Conservation (phyloP, 1,139 yeast genomes). For the Candida sp. region DNA sequence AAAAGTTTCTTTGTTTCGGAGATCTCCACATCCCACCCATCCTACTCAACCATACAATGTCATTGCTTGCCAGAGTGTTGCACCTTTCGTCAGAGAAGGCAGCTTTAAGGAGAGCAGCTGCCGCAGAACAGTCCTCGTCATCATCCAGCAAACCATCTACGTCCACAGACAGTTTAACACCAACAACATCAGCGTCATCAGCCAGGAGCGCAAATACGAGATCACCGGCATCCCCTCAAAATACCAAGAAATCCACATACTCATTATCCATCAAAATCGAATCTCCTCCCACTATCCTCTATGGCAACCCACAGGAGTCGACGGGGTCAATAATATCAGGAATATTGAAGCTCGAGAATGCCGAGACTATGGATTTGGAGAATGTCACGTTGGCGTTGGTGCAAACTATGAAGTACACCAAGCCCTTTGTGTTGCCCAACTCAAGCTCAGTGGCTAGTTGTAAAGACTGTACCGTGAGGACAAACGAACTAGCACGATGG, state of each 20-base stretch:
- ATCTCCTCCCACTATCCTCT: slow-evolving; percentile 88
- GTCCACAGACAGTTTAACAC: background rate
- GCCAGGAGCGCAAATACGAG: background rate
- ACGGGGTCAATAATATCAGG: slow-evolving; percentile 91
- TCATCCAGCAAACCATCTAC: slow-evolving; percentile 7
- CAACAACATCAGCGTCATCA: slow-evolving; percentile 4
- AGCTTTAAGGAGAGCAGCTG: slow-evolving; percentile 7
- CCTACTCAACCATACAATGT: background rate
- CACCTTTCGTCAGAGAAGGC: slow-evolving; percentile 6
- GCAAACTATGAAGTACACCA: slow-evolving; percentile 69
- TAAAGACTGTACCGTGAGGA: slow-evolving; percentile 55
- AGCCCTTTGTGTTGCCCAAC: slow-evolving; percentile 62
- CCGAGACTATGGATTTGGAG: slow-evolving; percentile 42
- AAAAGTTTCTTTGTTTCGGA: background rate
- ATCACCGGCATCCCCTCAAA: slow-evolving; percentile 7
- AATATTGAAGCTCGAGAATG: slow-evolving; percentile 36
- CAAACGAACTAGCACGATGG: slow-evolving; percentile 83
- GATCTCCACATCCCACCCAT: background rate
- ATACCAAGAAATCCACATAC: slow-evolving; percentile 3
- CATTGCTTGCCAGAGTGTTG: slow-evolving; percentile 5
- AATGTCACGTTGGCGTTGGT: slow-evolving; percentile 67
- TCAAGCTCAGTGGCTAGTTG: slow-evolving; percentile 56
- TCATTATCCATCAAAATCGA: slow-evolving; percentile 68
- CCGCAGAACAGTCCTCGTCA: slow-evolving; percentile 5
- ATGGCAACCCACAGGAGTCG: slow-evolving; percentile 78